A percentile compares a stretch with the other conserved stretches of the same genome.
These are phyloP conservation scores for Sclerotinia sclerotiorum DNA, from an alignment of 2,329 filamentous ascomycete species.

Conservation along the genomic window DNA sequence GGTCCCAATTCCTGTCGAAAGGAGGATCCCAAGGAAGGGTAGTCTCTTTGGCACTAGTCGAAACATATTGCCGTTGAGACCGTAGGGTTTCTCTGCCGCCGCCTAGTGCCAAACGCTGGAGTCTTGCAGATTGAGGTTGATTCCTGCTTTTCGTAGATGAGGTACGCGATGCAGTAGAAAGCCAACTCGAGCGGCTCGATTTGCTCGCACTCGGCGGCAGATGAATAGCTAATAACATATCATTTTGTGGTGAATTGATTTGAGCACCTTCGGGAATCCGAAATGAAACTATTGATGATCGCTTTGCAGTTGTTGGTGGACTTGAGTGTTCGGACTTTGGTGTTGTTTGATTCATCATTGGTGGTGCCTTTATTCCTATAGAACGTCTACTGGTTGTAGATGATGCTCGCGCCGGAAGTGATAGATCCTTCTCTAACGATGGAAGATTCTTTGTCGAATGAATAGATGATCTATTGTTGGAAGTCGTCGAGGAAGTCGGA, in stretches of 20 bases:
- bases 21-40: conserved; percentile 15
- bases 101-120: neutral
- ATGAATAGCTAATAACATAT: neutral
- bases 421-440: neutral
- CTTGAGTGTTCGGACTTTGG: neutral
- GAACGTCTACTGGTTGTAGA: conserved; percentile 9
- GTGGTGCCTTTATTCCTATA: neutral
- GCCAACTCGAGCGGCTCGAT: conserved; percentile 10
- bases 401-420: neutral
- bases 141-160: conserved; percentile 13
- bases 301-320: neutral
- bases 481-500: neutral
- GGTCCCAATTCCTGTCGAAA: conserved; percentile 27
- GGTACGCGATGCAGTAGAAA: conserved; percentile 10
- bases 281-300: conserved; percentile 19
- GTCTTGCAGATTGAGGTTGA: neutral
- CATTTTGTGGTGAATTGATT: neutral
- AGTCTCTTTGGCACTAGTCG: neutral
- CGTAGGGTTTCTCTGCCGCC: neutral
- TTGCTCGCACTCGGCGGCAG: conserved; percentile 9
- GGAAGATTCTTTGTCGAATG: neutral
- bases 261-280: conserved; percentile 2
- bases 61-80: neutral
- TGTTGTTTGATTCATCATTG: neutral
- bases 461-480: conserved; percentile 8